Conservation (phyloP, 768 basidiomycete species). For the Clavaria fumosa region DNA sequence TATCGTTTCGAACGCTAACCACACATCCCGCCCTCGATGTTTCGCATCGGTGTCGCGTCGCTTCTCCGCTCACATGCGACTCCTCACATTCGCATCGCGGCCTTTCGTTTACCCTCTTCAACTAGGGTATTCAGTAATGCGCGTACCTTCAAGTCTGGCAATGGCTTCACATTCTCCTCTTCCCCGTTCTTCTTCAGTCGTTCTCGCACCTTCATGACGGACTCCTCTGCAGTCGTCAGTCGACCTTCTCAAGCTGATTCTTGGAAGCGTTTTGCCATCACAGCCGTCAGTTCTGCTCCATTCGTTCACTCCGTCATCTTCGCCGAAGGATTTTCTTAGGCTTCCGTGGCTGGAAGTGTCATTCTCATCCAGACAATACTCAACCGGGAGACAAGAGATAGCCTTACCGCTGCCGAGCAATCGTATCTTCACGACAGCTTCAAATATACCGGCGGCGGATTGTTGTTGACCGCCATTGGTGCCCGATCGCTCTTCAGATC, state of each 20-base stretch:
- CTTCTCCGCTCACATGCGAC: background rate
- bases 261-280: constrained; percentile 33
- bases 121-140: constrained; percentile 15
- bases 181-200: constrained; percentile 7
- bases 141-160: no score
- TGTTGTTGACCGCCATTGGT: constrained; percentile 60
- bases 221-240: constrained; percentile 22
- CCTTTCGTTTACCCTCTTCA: constrained; percentile 5
- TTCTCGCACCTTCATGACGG: constrained; percentile 36
- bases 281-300: constrained; percentile 27
- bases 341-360: constrained; percentile 55
- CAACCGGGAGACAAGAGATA: constrained; percentile 67
- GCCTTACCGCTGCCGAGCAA: constrained; percentile 44
- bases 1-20: no score
- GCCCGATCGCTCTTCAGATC: constrained; percentile 65
- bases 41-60: background rate
- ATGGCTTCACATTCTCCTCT: constrained; percentile 10
- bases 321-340: constrained; percentile 24
- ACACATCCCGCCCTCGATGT: no score
- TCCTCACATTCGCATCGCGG: background rate
- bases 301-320: background rate
- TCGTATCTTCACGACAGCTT: constrained; percentile 64
- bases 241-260: constrained; percentile 23
- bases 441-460: constrained; percentile 71
- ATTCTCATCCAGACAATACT: constrained; percentile 47